A percentile compares a stretch with the other conserved stretches of the same genome.
Conservation (phyloP, 495 filamentous ascomycete species). For the Amniculicola lignicola region DNA sequence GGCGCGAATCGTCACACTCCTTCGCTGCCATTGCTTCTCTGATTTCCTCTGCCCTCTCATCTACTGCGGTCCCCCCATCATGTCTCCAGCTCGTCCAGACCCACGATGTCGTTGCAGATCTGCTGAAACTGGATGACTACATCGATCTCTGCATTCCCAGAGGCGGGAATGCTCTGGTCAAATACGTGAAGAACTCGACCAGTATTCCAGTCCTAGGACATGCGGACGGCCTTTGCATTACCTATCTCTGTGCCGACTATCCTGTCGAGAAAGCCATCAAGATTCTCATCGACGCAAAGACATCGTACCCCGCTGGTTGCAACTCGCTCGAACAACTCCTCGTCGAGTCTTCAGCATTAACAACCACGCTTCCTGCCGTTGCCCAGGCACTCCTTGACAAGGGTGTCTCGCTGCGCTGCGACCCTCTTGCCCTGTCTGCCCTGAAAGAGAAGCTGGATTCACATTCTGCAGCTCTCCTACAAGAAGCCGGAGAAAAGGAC, state of each 20-base stretch:
- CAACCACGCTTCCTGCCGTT: conserved; percentile 64
- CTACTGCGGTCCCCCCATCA: conserved; percentile 74
- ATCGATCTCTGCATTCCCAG: conserved; percentile 96
- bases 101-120: conserved; percentile 78
- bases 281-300: conserved; percentile 88
- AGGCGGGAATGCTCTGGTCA: conserved; percentile 89
- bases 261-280: conserved; percentile 67
- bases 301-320: conserved; percentile 92
- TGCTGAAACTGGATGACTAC: conserved; percentile 75
- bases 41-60: conserved; percentile 74
- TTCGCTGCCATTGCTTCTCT: conserved; percentile 84
- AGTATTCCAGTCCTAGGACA: conserved; percentile 96
- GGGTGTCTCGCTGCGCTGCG: conserved; percentile 83
- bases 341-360: conserved; percentile 69
- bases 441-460: conserved; percentile 47
- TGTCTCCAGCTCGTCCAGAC: conserved; percentile 92
- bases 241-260: conserved; percentile 81
- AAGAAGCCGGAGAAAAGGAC: conserved; percentile 64
- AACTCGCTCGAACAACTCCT: conserved; percentile 89
- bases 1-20: conserved; percentile 91
- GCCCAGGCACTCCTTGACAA: conserved; percentile 68
- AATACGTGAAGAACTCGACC: conserved; percentile 82
- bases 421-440: conserved; percentile 60
- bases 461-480: conserved; percentile 50
- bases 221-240: conserved; percentile 88